Base-by-base conservation (phyloP, 2,329 filamentous ascomycete genomes). In the Colletotrichum filicis region DNA sequence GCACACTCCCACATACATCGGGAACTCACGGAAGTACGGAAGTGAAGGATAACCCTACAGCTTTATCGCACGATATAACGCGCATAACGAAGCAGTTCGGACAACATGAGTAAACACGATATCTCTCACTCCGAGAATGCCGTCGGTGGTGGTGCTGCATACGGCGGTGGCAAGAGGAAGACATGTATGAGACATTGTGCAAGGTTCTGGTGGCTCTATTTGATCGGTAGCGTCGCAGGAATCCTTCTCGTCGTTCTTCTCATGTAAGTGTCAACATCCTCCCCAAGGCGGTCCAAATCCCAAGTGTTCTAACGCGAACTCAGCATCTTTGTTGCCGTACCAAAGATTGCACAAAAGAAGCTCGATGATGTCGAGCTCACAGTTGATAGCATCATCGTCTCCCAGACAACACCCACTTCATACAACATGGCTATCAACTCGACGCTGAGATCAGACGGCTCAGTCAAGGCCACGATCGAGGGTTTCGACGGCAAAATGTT, bases 151-250 rank as follows among this genome's bases (percentile, higher is more conserved):
- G n/a, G 37, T 26, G 37, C n/a, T 24, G 49, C 71, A 42, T 22
- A 28, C 28, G 24, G 55, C 35, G 59, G 75, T 22, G 64, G 78
- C 65, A 85, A 84, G 79, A 83, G 81, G 75, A 81, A 83, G 72
- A 79, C 79, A 35, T 82, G 83, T 75, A 81, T 82, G 68, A 82
- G 84, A 59, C 88, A 90, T 78, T 87, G 86, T 79, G 85, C 81
- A 78, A 85, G 83, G 76, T 91, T 88, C 76, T 92, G 91, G 91
- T 92, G 91, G 90, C 77, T 86, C 74, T 86, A 91, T 76, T 79
- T 92, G 71, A 82, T 92, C 71, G 79, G 85, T 19, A 79, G 90
- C 64, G 78, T 87, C 69, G 75, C 85, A 73, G 80, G 90, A 57
- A 79, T 87, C 56, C 84, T 90, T 42, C 80, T 93, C 16, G 83